Evolutionary conservation across 192 early-diverging fungal species (phyloP).

Genomic region (Dimargaris verticillata): DNA sequence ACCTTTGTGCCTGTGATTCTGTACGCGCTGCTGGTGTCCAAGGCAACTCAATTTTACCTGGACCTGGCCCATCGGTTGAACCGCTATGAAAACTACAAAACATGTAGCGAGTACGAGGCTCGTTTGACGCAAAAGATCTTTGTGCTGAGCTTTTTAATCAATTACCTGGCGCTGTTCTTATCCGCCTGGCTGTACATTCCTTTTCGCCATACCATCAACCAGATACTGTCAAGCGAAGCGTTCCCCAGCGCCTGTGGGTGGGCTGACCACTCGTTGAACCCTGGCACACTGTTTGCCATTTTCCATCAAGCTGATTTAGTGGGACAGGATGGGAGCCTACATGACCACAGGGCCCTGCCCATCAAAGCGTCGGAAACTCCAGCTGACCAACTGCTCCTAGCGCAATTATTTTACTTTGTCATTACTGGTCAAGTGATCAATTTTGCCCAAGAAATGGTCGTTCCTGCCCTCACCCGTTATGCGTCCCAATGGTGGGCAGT

Average conservation of each 20-base stretch:
- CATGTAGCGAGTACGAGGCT: conserved; percentile 46
- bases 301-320: background rate
- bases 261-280: no score
- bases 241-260: no score
- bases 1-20: conserved; percentile 53
- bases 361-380: conserved; percentile 4
- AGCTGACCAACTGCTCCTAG: conserved; percentile 1
- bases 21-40: conserved; percentile 57
- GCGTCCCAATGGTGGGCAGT: conserved; percentile 13
- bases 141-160: conserved; percentile 64
- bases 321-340: background rate
- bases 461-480: conserved; percentile 47
- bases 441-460: conserved; percentile 48
- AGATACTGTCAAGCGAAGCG: no score
- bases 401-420: conserved; percentile 50
- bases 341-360: background rate
- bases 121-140: conserved; percentile 72
- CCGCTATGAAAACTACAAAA: conserved; percentile 71
- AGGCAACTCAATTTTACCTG: conserved; percentile 47
- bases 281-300: no score
- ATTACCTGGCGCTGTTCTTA: conserved; percentile 70
- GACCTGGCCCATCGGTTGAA: conserved; percentile 42
- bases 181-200: conserved; percentile 84
- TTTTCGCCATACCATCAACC: conserved; percentile 30
- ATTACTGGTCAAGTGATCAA: conserved; percentile 70